These are phyloP conservation scores for Yamadazyma triangularis DNA, from an alignment of 1,139 yeast genomes.

Conservation along the genomic window DNA sequence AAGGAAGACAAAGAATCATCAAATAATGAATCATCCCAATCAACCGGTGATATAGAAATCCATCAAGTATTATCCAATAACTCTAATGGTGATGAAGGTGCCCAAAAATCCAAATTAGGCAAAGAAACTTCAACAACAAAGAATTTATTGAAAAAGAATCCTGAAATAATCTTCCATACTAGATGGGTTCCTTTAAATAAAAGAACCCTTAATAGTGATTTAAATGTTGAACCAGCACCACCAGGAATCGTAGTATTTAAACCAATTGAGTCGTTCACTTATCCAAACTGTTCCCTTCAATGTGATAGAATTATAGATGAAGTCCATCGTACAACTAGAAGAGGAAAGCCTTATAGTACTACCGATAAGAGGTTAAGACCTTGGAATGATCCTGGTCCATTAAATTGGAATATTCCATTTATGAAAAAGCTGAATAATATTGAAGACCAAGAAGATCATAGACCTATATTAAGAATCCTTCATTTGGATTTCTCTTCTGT, in stretches of 20 bases:
- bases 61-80: slow-evolving; percentile 35
- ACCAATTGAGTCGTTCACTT: slow-evolving; percentile 75
- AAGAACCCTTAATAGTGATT: slow-evolving; percentile 51
- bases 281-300: slow-evolving; percentile 76
- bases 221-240: slow-evolving; percentile 72
- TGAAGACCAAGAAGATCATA: slow-evolving; percentile 29
- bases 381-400: slow-evolving; percentile 89
- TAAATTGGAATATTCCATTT: slow-evolving; percentile 27
- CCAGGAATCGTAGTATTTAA: slow-evolving; percentile 87
- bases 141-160: slow-evolving; percentile 22
- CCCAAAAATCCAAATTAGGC: slow-evolving; percentile 13
- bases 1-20: slow-evolving; percentile 2
- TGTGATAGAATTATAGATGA: slow-evolving; percentile 67
- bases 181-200: slow-evolving; percentile 79
- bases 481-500: slow-evolving; percentile 82
- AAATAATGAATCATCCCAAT: slow-evolving; percentile 7
- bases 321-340: slow-evolving; percentile 55
- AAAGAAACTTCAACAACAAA: slow-evolving; percentile 17
- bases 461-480: slow-evolving; percentile 67
- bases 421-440: slow-evolving; percentile 12
- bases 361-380: slow-evolving; percentile 71
- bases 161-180: slow-evolving; percentile 48
- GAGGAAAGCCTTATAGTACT: slow-evolving; percentile 48
- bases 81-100: slow-evolving; percentile 16
- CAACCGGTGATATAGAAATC: slow-evolving; percentile 33